These are phyloP conservation scores for Fusarium solani-melongenae DNA, from an alignment of 2,329 filamentous ascomycete species.

Conservation along the genomic window DNA sequence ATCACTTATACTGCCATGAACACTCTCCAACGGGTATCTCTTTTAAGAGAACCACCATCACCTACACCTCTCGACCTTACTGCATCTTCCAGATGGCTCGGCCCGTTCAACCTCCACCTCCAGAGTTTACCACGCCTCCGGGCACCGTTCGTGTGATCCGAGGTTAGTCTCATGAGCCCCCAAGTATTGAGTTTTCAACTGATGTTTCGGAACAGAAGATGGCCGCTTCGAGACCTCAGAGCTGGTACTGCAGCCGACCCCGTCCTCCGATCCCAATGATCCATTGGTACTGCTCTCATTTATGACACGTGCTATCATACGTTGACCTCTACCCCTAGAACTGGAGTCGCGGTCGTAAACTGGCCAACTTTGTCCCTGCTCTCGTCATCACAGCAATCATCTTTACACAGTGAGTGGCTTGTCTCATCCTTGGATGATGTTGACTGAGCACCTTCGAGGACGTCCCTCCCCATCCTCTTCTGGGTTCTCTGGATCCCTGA, in stretches of 20 bases:
- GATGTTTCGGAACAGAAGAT: not conserved
- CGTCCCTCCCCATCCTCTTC: slow-evolving; percentile 40
- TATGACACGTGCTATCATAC: not conserved
- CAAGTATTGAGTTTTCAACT: not conserved
- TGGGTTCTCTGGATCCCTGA: slow-evolving; percentile 44
- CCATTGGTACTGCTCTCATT: not conserved
- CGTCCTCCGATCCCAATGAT: not conserved
- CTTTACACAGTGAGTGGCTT: slow-evolving; percentile 37
- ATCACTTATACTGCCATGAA: not conserved
- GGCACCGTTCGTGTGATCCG: not conserved
- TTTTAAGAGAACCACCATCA: not conserved
- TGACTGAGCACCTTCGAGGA: not conserved
- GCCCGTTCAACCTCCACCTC: not conserved
- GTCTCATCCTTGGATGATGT: not conserved
- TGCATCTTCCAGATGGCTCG: not conserved
- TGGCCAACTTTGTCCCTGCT: slow-evolving; percentile 36
- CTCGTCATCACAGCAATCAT: slow-evolving; percentile 36
- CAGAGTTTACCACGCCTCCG: not conserved
- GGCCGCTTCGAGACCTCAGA: not conserved
- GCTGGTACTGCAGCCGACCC: not conserved
- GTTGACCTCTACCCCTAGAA: slow-evolving; percentile 30
- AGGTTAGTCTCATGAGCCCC: not conserved
- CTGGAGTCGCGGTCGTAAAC: slow-evolving; percentile 39
- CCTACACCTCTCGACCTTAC: not conserved
- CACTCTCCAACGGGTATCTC: too few species aligned